These are phyloP conservation scores for Ceratocystis albifundus DNA, from an alignment of 2,329 filamentous ascomycete species.

Conservation along the genomic window DNA sequence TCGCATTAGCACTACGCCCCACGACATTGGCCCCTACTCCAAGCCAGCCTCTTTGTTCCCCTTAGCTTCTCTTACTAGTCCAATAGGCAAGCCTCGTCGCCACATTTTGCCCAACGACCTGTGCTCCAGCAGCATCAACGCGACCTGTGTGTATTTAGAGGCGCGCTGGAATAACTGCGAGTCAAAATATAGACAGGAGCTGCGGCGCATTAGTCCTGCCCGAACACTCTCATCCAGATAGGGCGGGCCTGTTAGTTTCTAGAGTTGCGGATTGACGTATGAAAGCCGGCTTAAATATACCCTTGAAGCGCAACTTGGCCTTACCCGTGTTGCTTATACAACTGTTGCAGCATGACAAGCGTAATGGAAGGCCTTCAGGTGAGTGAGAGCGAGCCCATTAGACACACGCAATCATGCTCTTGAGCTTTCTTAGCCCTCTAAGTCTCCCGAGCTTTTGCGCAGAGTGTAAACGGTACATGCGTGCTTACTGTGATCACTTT, in stretches of 20 bases:
- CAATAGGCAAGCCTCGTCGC: background rate
- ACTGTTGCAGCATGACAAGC: conserved; percentile 18
- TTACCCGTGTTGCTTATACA: conserved; percentile 9
- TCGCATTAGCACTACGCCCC: background rate
- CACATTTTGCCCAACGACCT: conserved; percentile 1
- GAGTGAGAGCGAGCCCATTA: conserved; percentile 9
- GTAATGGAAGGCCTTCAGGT: conserved; percentile 19
- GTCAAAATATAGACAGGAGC: background rate
- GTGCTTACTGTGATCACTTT: conserved; percentile 20
- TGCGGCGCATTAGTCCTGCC: conserved; percentile 4
- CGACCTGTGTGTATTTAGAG: background rate
- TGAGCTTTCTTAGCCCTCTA: background rate
- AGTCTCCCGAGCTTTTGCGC: background rate
- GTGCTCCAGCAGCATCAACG: conserved; percentile 8
- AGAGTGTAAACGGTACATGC: background rate
- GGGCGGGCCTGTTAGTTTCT: background rate
- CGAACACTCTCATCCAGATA: background rate
- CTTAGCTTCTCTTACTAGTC: conserved; percentile 1
- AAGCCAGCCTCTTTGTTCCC: background rate
- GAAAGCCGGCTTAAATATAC: background rate
- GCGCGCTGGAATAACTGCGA: background rate
- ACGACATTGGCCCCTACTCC: no score
- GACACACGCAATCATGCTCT: background rate
- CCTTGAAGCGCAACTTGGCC: conserved; percentile 10
- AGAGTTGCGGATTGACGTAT: background rate